Conservation (phyloP, 139 green algal genomes). For the Chlorella ohadii region DNA sequence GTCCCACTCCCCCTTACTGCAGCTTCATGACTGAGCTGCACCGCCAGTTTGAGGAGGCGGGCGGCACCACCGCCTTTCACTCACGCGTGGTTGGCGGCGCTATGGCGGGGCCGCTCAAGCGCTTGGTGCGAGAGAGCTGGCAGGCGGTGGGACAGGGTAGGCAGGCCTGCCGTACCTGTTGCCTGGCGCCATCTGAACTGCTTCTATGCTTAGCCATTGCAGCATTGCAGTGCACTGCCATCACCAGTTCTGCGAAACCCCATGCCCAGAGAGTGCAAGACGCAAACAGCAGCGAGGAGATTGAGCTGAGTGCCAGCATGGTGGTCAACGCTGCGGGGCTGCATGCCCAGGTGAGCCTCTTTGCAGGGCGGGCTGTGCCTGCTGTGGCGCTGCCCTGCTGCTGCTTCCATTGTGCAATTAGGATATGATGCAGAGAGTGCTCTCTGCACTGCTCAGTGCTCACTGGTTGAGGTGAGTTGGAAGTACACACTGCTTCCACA, state of each 20-base stretch:
- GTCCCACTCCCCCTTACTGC: background rate
- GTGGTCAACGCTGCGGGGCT: slow-evolving; percentile 76
- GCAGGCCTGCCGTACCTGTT: too few species aligned
- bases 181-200: too few species aligned
- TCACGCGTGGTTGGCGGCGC: slow-evolving; percentile 49
- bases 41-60: slow-evolving; percentile 59
- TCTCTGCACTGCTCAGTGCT: too few species aligned
- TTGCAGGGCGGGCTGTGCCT: background rate
- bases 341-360: slow-evolving; percentile 27
- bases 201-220: too few species aligned
- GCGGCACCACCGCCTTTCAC: slow-evolving; percentile 53
- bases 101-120: slow-evolving; percentile 16
- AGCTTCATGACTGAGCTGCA: slow-evolving; percentile 77
- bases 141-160: too few species aligned
- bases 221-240: too few species aligned
- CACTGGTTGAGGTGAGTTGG: too few species aligned
- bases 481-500: too few species aligned
- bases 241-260: too few species aligned
- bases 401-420: background rate
- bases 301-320: slow-evolving; percentile 32
- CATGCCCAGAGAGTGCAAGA: slow-evolving; percentile 45
- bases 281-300: slow-evolving; percentile 34
- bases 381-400: slow-evolving; percentile 30
- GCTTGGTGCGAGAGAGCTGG: slow-evolving; percentile 30
- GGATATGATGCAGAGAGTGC: too few species aligned